Conservation (phyloP, 352 stramenopile genomes). For the Pilasporangium apinafurcum region DNA sequence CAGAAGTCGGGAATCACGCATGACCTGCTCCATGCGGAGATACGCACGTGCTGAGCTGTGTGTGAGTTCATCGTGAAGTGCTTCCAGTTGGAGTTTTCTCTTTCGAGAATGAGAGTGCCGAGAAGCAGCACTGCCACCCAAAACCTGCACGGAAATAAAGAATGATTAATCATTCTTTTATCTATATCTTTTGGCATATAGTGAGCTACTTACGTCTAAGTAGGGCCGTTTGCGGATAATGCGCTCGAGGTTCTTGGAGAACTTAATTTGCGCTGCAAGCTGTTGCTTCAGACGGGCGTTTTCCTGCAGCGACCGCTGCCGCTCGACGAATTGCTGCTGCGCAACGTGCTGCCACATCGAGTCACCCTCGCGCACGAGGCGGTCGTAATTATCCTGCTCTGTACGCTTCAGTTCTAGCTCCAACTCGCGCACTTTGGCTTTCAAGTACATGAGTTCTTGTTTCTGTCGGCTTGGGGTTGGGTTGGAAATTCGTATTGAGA, state of each 20-base stretch:
- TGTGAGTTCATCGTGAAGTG: conserved; percentile 16
- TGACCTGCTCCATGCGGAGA: conserved; percentile 10
- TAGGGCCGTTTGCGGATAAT: conserved; percentile 27
- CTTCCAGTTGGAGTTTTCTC: conserved; percentile 1
- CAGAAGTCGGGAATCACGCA: conserved; percentile 5
- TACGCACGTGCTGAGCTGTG: conserved; percentile 11
- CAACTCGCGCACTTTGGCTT: conserved; percentile 21
- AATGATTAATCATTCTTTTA: background rate
- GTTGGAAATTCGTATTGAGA: background rate
- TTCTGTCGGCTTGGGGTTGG: conserved; percentile 27
- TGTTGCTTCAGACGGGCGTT: conserved; percentile 23
- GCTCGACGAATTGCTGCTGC: conserved; percentile 25
- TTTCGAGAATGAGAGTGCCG: background rate
- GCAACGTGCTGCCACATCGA: conserved; percentile 32
- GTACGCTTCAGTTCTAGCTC: conserved; percentile 16
- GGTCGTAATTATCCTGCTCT: conserved; percentile 16
- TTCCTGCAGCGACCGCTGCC: conserved; percentile 21
- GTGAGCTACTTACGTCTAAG: conserved; percentile 10
- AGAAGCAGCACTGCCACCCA: background rate
- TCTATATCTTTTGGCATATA: no score
- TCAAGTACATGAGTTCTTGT: conserved; percentile 30
- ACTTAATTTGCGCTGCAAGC: conserved; percentile 25
- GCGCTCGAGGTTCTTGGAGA: conserved; percentile 23
- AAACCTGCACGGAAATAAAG: conserved; percentile 1
- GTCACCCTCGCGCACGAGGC: conserved; percentile 11